Evolutionary conservation across 1,139 yeast genomes (phyloP).

Genomic region (Scheffersomyces illinoinensis): DNA sequence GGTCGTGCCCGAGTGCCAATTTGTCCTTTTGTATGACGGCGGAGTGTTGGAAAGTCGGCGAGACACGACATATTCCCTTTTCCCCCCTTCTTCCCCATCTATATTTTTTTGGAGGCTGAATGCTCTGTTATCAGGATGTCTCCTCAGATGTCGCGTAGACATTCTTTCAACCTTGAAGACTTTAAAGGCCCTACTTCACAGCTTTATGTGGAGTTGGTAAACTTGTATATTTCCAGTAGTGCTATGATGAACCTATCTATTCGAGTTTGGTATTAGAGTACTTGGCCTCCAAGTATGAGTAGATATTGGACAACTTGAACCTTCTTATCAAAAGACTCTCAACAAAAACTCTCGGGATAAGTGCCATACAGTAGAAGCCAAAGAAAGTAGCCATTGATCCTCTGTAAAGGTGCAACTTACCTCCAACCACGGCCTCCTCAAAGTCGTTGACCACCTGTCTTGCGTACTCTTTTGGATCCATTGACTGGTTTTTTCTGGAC

Average conservation of each 20-base stretch:
- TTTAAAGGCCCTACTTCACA: conserved; percentile 6
- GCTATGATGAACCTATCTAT: neutral
- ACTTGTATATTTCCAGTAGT: neutral
- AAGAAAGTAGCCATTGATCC: conserved; percentile 52
- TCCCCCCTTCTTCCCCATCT: neutral
- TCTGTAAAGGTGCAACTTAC: conserved; percentile 47
- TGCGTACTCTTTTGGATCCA: conserved; percentile 59
- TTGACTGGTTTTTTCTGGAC: conserved; percentile 62
- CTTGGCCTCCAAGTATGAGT: conserved; percentile 19
- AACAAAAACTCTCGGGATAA: conserved; percentile 53
- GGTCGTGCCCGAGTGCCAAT: neutral
- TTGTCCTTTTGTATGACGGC: neutral
- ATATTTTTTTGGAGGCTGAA: neutral
- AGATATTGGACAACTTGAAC: conserved; percentile 46
- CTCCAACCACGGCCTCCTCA: conserved; percentile 43
- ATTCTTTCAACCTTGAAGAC: conserved; percentile 34
- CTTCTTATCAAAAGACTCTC: conserved; percentile 45
- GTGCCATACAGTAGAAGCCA: conserved; percentile 47
- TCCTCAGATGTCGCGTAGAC: neutral
- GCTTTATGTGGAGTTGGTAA: neutral
- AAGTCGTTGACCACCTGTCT: conserved; percentile 51
- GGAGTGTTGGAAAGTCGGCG: neutral
- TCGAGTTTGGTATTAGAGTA: conserved; percentile 19
- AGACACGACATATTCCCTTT: neutral
- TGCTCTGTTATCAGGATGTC: neutral